phyloP scores from a whole-genome alignment of 176 grass and related monocot species.

The Puccinellia tenuiflora region DNA sequence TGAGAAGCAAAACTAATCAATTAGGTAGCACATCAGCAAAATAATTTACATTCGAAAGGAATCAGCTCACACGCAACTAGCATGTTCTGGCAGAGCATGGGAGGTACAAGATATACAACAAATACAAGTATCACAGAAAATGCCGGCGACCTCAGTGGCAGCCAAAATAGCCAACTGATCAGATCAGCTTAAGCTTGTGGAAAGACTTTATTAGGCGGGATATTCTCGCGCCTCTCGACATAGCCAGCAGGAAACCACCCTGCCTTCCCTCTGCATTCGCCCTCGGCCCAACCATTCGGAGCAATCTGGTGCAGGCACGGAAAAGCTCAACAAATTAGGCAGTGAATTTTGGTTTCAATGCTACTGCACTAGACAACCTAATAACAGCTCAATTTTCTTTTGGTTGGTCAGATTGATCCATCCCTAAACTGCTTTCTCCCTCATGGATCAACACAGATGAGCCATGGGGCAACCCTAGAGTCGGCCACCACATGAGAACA shows the following conservation, averaged over 20 bases:
- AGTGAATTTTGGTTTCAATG: background rate
- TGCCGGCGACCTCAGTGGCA: background rate
- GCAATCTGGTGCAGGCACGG: slow-evolving; percentile 45
- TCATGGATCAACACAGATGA: background rate
- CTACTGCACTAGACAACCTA: background rate
- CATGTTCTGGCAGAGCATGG: background rate
- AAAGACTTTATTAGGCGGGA: slow-evolving; percentile 81
- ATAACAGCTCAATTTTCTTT: background rate
- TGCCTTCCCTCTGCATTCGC: slow-evolving; percentile 83
- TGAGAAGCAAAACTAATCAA: background rate
- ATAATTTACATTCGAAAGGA: background rate
- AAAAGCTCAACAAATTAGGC: background rate
- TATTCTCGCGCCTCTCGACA: slow-evolving; percentile 76
- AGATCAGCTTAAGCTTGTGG: slow-evolving; percentile 38
- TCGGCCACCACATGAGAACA: background rate
- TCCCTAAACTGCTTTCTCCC: background rate
- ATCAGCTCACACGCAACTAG: background rate
- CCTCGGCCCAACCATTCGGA: slow-evolving; percentile 83
- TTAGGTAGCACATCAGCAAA: background rate
- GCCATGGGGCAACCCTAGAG: background rate
- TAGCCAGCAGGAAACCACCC: slow-evolving; percentile 85
- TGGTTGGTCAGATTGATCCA: background rate
- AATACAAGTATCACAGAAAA: background rate
- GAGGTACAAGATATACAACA: slow-evolving; percentile 16
- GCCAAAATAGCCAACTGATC: background rate